Evolutionary conservation across 129 eudicot species (phyloP).

Genomic region (Chrysanthemum makinoi): DNA sequence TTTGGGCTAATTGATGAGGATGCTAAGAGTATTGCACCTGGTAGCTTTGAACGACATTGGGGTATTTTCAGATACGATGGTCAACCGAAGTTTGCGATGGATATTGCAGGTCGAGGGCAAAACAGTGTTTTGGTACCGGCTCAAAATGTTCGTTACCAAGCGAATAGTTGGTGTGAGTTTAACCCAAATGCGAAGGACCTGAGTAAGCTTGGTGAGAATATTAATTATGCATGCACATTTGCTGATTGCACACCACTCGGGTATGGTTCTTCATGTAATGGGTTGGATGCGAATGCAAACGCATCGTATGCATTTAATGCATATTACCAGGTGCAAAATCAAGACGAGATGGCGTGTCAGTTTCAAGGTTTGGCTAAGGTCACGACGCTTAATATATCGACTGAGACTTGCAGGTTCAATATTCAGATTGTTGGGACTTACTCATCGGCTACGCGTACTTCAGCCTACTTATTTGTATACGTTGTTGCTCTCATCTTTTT

Average conservation of each 20-base stretch:
- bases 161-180: conserved; percentile 76
- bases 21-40: conserved; percentile 67
- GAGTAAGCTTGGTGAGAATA: conserved; percentile 54
- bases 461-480: conserved; percentile 22
- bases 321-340: conserved; percentile 54
- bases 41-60: conserved; percentile 86
- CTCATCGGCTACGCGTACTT: conserved; percentile 24
- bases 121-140: conserved; percentile 59
- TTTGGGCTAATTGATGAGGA: conserved; percentile 86
- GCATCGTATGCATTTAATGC: conserved; percentile 67
- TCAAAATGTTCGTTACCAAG: conserved; percentile 56
- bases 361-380: conserved; percentile 52
- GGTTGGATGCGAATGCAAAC: conserved; percentile 50
- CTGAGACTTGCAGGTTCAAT: conserved; percentile 47
- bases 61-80: conserved; percentile 83
- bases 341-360: conserved; percentile 39
- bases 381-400: conserved; percentile 48
- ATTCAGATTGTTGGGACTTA: conserved; percentile 45
- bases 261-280: conserved; percentile 61
- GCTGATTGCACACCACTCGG: conserved; percentile 60
- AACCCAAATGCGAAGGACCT: conserved; percentile 62
- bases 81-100: conserved; percentile 76
- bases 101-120: conserved; percentile 49
- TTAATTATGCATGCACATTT: conserved; percentile 62
- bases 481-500: conserved; percentile 18